Evolutionary conservation across 345 rosid species (phyloP).

Genomic region (Brassica incana): DNA sequence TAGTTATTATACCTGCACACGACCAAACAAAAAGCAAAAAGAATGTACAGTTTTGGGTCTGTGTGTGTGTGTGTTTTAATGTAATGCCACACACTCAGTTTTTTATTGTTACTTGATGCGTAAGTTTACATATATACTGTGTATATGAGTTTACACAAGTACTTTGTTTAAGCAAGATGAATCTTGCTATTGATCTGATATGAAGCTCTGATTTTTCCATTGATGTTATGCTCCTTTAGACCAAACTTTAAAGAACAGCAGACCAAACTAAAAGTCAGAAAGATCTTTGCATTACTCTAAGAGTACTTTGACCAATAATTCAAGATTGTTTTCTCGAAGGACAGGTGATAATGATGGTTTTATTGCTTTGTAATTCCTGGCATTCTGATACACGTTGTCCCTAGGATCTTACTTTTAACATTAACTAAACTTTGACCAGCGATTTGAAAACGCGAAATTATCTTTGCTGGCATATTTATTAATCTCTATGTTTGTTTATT

Average conservation of each 20-base stretch:
- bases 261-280: no score
- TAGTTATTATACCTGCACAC: not conserved
- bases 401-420: not conserved
- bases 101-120: not conserved
- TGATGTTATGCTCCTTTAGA: not conserved
- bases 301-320: not conserved
- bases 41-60: not conserved
- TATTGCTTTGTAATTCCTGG: not conserved
- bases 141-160: not conserved
- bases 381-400: not conserved
- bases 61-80: not conserved
- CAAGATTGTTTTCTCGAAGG: not conserved
- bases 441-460: no score
- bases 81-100: not conserved
- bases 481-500: no score
- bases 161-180: not conserved
- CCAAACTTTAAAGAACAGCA: no score
- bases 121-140: conserved; percentile 4
- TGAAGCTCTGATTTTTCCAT: not conserved
- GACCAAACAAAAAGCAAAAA: not conserved
- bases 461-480: no score
- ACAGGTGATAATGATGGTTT: not conserved
- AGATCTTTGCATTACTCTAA: not conserved
- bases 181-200: not conserved
- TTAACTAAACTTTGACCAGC: no score